phyloP scores from a whole-genome alignment of 2,329 filamentous ascomycete species.

The Sporothrix curviconia region DNA sequence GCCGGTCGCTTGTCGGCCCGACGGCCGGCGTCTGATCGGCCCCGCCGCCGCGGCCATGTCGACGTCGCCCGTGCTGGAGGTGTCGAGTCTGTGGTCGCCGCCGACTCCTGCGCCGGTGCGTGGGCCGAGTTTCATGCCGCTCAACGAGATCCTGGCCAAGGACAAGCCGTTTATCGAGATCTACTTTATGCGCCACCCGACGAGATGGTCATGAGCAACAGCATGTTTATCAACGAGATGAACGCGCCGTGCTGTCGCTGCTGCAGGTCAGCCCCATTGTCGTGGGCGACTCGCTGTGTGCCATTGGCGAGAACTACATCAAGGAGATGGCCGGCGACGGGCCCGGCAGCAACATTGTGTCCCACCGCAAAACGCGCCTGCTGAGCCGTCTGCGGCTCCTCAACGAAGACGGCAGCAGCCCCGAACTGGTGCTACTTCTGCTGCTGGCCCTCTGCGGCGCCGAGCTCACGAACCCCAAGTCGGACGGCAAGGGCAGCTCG shows the following conservation, averaged over 20 bases:
- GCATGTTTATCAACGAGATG: conserved; percentile 19
- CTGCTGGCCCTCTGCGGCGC: conserved; percentile 17
- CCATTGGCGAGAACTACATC: conserved; percentile 19
- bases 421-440: conserved; percentile 16
- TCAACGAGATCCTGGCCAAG: conserved; percentile 10
- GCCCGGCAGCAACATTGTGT: not conserved
- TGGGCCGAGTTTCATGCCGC: conserved; percentile 14
- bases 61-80: conserved; percentile 11
- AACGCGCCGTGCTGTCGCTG: conserved; percentile 16
- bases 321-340: not conserved
- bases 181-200: conserved; percentile 18
- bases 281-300: conserved; percentile 17
- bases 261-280: conserved; percentile 15
- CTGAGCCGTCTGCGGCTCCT: conserved; percentile 12
- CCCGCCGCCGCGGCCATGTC: not conserved
- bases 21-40: conserved; percentile 9
- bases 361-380: conserved; percentile 14
- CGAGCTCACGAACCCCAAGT: conserved; percentile 20
- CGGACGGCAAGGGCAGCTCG: conserved; percentile 15
- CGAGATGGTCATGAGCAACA: conserved; percentile 19
- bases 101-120: conserved; percentile 10
- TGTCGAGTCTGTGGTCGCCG: conserved; percentile 4
- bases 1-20: conserved; percentile 7
- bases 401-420: conserved; percentile 14
- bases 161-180: conserved; percentile 18